Conservation (phyloP, 2,329 filamentous ascomycete genomes). For the Arthroderma sp. region DNA sequence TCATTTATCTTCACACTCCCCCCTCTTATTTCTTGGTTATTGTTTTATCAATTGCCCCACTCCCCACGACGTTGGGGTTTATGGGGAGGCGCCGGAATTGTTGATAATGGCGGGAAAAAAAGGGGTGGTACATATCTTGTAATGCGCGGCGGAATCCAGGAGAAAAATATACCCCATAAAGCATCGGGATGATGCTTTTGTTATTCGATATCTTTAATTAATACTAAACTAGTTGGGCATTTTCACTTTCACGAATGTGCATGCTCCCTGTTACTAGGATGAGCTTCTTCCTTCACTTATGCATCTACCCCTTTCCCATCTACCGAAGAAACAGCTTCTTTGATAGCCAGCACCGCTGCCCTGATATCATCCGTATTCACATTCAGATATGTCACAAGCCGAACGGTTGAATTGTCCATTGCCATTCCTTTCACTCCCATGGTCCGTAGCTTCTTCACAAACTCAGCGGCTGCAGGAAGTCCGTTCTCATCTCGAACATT, state of each 20-base stretch:
- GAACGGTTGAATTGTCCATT: background rate
- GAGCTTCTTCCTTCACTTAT: background rate
- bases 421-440: background rate
- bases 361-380: background rate
- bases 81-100: background rate
- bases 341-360: background rate
- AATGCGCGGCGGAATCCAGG: background rate
- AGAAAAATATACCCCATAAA: constrained; percentile 1
- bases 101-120: constrained; percentile 1
- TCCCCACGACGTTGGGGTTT: background rate
- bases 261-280: no score
- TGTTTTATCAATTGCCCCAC: background rate
- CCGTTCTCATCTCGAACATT: background rate
- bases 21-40: background rate
- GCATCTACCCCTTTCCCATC: background rate
- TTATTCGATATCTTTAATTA: background rate
- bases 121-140: background rate
- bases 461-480: background rate
- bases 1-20: background rate
- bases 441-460: background rate
- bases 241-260: background rate
- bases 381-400: constrained; percentile 3
- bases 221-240: constrained; percentile 1
- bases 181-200: background rate
- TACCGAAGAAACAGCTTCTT: background rate